Evolutionary conservation across 352 stramenopile species (phyloP), one percentile per base, ranked within the genome.

Genomic region (Pythium oligandrum): DNA sequence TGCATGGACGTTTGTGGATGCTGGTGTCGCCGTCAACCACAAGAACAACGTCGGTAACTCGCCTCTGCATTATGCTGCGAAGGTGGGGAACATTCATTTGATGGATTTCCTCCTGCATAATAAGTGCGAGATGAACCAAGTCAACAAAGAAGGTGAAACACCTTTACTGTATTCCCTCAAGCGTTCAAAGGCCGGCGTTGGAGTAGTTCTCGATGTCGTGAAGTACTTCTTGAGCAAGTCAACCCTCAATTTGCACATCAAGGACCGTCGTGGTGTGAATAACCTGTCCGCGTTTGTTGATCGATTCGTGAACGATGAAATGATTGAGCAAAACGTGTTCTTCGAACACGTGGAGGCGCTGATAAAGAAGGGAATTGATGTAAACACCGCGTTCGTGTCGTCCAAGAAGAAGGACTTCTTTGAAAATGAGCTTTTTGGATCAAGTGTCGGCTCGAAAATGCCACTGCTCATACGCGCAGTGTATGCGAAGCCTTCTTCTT

Each of bases 101-200:
- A 70, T 87, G 54, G 78, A 87, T 40, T 91, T 89, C 50, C 48
- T 91, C n/a, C 64, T 86, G 2, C 75, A 89, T 60, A 73, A 88
- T 53, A 59, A 61, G 38, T 66, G 53, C 33, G 57, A 78, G 12
- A 4, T 82, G 9, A 87, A 87, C 54, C 51, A 55, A 35, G 53
- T 44, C 4, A 88, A 78, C 44, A 48, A 68, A 2, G 44, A 43
- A 2, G 77, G 76, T 1, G 78, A 91, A 45, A 82, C 71, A 3
- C 72, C 76, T 7, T 39, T 86, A 6, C 30, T 88, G 36, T 88
- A 74, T 38, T 64, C 68, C 12, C 48, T 90, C 11, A 83, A 70
- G 42, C n/a, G 50, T 1, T 57, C 50, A 17, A 68, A 52, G 11
- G 39, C 74, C 0, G 47, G 40, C 4, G 51, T 68, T 2, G 54